Evolutionary conservation across 1,284 basidiomycete species (phyloP), one percentile per base, ranked within the genome.

Genomic region (Marasmius sp.): DNA sequence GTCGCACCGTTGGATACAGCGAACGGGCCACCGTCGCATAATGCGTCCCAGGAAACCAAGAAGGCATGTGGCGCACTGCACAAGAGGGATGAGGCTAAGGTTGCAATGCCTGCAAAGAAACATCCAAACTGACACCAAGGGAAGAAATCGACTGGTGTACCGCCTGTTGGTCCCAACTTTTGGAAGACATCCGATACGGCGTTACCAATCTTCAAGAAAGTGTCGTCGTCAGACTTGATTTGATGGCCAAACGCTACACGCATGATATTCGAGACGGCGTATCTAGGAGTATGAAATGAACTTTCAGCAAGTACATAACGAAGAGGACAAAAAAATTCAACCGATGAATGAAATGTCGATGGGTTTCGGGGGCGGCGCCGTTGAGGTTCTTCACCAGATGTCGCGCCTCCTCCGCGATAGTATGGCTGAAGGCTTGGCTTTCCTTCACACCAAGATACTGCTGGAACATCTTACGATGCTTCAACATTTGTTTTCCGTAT

Each of bases 1-100:
- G 39, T 22, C 38, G 47, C 6, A 69, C 58, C 1, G 48, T 55
- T 6, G 20, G n/a, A 6, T 47, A 34, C 2, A 22, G 14, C 6
- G 52, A 43, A 9, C 67, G 60, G 5, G 71, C 70, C 52, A 58
- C 57, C 12, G 50, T 56, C 10, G 67, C 69, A 47, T 70, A 71
- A 60, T 66, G 64, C 38, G 67, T 65, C 2, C 68, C 69, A 16
- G 71, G 71, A 43, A 72, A 70, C 68, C 69, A 72, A 1, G 66
- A 66, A 9, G 69, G 70, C 12, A 69, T 60, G 53, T 69, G 36
- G 52, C 59, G 33, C 11, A 71, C 70, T 71, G 4, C 67, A 59
- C 6, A 69, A 68, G 49, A 58, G 54, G 20, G 47, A 51, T 39
- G 51, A 20, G 38, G n/a, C 16, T 37, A 12, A 27, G 37, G 62